Evolutionary conservation across 2,329 filamentous ascomycete species (phyloP), one percentile per base, ranked within the genome.

Genomic region (Chaetomiaceae sp.): DNA sequence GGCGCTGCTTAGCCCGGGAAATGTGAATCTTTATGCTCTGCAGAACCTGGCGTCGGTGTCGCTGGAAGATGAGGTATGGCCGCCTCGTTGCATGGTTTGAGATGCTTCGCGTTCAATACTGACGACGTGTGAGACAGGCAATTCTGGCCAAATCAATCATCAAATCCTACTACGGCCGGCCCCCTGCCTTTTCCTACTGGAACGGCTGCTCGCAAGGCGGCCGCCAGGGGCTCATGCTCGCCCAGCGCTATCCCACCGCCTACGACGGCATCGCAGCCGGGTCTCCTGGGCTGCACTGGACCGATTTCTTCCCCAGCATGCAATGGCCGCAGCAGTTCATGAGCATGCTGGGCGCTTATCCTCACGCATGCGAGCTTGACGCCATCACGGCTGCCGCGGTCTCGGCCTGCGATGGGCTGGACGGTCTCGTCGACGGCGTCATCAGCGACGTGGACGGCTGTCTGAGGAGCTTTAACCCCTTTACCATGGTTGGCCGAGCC

Each of bases 131-230:
- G 25, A 23, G 9, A 6, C 38, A 57, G 55, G 55, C 53, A 15
- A 25, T 75, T 5, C 59, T 77, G 1, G 75, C 73, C n/a, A 83
- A 83, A 61, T 55, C 69, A 3, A 58, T 83, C 20, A 71, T 73
- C 4, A 61, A 72, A 20, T 63, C 66, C 6, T 81, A 75, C 63
- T 83, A 83, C 60, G 66, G 71, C 17, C 54, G 63, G 17, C 61
- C 66, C 0, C 69, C 72, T 1, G 63, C 67, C 1, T 77, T 75
- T 61, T 75, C 72, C n/a, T 82, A 81, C 63, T 82, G 73, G 63
- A 69, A 72, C 43, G 80, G 79, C 29, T 82, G 79, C 62, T 79
- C 75, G 1, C 79, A 75, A 0, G 80, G 80, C 23, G 80, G 80
- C 1, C 68, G 79, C 1, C 78, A 82, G 65, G 80, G 78, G 14